Percentiles rank a stretch among this genome's conserved stretches.
Evolutionary conservation across 768 basidiomycete genomes (phyloP).

Genomic region (Imleria badia): DNA sequence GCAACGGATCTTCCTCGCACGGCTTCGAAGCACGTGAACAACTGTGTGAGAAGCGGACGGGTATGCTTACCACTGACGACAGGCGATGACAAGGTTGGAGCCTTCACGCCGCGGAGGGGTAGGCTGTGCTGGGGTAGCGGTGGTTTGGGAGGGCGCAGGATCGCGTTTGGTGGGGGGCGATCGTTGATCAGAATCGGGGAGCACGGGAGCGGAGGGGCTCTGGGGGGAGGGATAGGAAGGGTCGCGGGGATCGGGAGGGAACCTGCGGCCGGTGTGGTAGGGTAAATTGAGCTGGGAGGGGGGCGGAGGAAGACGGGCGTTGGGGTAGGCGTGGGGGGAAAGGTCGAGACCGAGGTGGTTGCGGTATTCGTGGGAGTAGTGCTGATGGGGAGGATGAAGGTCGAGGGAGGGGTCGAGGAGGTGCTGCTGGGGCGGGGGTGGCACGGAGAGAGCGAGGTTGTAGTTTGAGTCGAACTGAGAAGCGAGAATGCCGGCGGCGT

Average conservation of each 20-base stretch:
- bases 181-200: slow-evolving; percentile 27
- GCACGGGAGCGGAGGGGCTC: slow-evolving; percentile 18
- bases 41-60: slow-evolving; percentile 28
- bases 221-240: slow-evolving; percentile 36
- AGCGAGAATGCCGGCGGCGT: slow-evolving; percentile 46
- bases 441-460: slow-evolving; percentile 38
- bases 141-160: slow-evolving; percentile 35
- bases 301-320: slow-evolving; percentile 43
- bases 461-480: slow-evolving; percentile 52
- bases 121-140: slow-evolving; percentile 24
- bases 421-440: slow-evolving; percentile 33
- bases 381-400: slow-evolving; percentile 36
- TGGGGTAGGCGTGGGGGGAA: slow-evolving; percentile 39
- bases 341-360: slow-evolving; percentile 48
- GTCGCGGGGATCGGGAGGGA: slow-evolving; percentile 39
- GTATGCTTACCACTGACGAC: slow-evolving; percentile 71
- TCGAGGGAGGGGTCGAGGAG: slow-evolving; percentile 47
- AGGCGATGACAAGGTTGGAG: slow-evolving; percentile 76
- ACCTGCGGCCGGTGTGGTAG: slow-evolving; percentile 32
- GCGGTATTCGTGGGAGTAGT: slow-evolving; percentile 47
- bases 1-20: slow-evolving; percentile 82
- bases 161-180: slow-evolving; percentile 45
- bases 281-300: slow-evolving; percentile 20
- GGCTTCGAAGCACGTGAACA: slow-evolving; percentile 50
- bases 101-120: slow-evolving; percentile 49